phyloP scores from a whole-genome alignment of 768 basidiomycete species.

The Rubroboletus pulcherrimus region DNA sequence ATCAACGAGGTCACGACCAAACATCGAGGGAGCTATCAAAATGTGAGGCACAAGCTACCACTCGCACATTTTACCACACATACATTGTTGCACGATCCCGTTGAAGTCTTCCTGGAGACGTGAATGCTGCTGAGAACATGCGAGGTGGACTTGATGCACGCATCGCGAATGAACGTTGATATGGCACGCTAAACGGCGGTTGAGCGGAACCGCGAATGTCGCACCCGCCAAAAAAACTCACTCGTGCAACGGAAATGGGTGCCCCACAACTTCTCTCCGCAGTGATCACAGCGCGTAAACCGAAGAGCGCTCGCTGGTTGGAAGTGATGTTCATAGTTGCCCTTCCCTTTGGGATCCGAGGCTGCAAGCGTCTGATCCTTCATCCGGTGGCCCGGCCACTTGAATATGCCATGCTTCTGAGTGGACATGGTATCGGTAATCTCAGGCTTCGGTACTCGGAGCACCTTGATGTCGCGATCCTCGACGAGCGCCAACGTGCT shows the following conservation, averaged over 20 bases:
- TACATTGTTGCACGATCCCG: slow-evolving; percentile 21
- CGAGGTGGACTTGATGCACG: slow-evolving; percentile 56
- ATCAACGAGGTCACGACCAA: slow-evolving; percentile 83
- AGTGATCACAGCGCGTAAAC: slow-evolving; percentile 91
- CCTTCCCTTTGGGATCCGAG: slow-evolving; percentile 39
- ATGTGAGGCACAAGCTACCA: slow-evolving; percentile 18
- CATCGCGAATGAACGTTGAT: slow-evolving; percentile 89
- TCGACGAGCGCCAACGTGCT: slow-evolving; percentile 24
- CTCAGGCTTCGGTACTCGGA: slow-evolving; percentile 28
- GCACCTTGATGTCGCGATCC: slow-evolving; percentile 28
- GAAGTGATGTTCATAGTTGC: slow-evolving; percentile 72
- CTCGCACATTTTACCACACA: slow-evolving; percentile 1
- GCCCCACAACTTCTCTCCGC: slow-evolving; percentile 98
- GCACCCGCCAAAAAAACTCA: slow-evolving; percentile 38
- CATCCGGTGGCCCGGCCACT: slow-evolving; percentile 63
- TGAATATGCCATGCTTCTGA: slow-evolving; percentile 59
- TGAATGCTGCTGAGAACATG: slow-evolving; percentile 57
- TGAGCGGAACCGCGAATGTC: slow-evolving; percentile 1
- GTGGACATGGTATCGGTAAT: slow-evolving; percentile 44
- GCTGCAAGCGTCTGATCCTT: slow-evolving; percentile 39
- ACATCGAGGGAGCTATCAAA: slow-evolving; percentile 76
- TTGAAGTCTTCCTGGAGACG: slow-evolving; percentile 31
- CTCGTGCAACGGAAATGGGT: slow-evolving; percentile 91
- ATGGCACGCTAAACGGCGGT: slow-evolving; percentile 58
- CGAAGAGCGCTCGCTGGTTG: slow-evolving; percentile 85